Base-by-base conservation (phyloP, 352 stramenopile genomes). In the Pythium apleroticum region DNA sequence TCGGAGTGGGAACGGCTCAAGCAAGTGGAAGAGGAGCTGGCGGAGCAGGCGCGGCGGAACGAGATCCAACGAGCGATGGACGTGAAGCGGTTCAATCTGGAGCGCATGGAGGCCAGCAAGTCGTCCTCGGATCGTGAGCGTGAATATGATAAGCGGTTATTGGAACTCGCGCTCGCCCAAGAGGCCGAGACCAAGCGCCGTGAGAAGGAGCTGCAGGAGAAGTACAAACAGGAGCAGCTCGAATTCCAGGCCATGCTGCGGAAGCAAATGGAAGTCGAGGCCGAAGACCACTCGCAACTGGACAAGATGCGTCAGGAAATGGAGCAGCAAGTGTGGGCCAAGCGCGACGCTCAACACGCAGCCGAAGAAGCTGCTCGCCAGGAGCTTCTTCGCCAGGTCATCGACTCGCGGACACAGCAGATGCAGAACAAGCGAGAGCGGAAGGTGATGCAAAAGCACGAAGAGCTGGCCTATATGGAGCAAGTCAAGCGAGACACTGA, bases 221-320 rank as follows among this genome's bases (percentile, higher is more conserved):
- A 77, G 11, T 88, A 89, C 53, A 81, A 80, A 25, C 78, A 80
- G 28, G 85, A 92, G 54, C 81, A 92, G 48, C 73, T 91, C 15
- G 81, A 86, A 58, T 91, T 90, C 63, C 85, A 94, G 64, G 58
- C 55, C 11, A 90, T 90, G 80, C 65, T 94, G 8, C 76, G 81
- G 22, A 73, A 77, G 35, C 85, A 94, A 72, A 91, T 92, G 80
- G 81, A 86, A 39, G 76, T 75, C 12, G 80, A 92, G 35, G 82
- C 78, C 9, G 81, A 91, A 61, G 83, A 94, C 45, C 65, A 78
- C 37, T 86, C 81, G 27, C 72, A 80, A 22, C 48, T 90, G 46
- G 83, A 91, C 59, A 79, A 82, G 24, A 84, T 94, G 52, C 84
- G 86, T 19, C 81, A 88, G 33, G 78, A 91, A n/a, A 91, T 93